Base-by-base conservation (phyloP, 1,284 basidiomycete genomes). In the Sporisorium iseilematis-ciliati region DNA sequence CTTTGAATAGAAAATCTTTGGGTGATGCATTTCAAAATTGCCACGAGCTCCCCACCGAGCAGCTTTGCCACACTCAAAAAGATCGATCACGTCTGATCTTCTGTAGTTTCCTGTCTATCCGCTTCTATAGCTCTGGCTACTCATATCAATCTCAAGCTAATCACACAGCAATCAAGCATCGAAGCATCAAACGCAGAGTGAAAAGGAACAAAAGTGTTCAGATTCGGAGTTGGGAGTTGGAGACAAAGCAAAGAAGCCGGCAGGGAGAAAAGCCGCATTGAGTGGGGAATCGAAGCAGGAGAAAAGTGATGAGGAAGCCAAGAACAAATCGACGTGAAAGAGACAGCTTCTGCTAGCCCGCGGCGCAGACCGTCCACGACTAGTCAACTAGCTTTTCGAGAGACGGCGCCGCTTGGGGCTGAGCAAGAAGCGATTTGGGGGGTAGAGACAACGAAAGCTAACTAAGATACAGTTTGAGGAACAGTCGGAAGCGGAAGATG, bases 301-400 rank as follows among this genome's bases (percentile, higher is more conserved):
- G 18, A n/a, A 12, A 16, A 41, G 40, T 20, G 55, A 26, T 23
- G 16, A 29, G 7, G n/a, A 35, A 43, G 10, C 6, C n/a, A 12
- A 31, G 26, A 56, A 56, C 21, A 20, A 38, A 38, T 23, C 23
- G 35, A 40, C 11, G 31, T 18, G 16, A 38, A 2, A 45, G 21
- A 10, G n/a, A 45, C 21, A 23, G 8, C 16, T 33, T 21, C 38
- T 42, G 26, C 25, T n/a, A 10, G 59, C 57, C 62, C 49, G 67
- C 62, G 57, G 49, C 67, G 46, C 67, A 57, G 45, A 46, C 67
- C 67, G 67, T 65, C 67, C 67, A 70, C 43, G 57, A 64, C 53
- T 29, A 23, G 12, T 12, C 29, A 20, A 33, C 5, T 29, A 16
- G 42, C n/a, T 54, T n/a, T n/a, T 69, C 62, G 48, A 65, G 58